Percentiles rank a stretch among this genome's conserved stretches.
These are phyloP conservation scores for Boletus eberwhitei DNA, from an alignment of 768 basidiomycete species.

Conservation along the genomic window DNA sequence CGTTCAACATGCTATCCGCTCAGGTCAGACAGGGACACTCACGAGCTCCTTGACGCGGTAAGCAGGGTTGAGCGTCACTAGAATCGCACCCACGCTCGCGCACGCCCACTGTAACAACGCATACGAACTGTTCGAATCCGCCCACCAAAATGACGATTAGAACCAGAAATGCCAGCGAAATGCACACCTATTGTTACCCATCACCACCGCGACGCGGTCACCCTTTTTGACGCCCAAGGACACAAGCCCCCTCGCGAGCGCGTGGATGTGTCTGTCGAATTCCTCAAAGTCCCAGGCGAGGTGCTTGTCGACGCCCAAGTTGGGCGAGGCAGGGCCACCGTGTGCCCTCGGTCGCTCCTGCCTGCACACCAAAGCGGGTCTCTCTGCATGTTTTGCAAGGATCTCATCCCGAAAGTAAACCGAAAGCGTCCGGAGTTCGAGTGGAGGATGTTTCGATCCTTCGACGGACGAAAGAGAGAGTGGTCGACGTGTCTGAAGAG, in stretches of 20 bases:
- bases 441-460: slow-evolving; percentile 54
- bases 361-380: slow-evolving; percentile 64
- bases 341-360: slow-evolving; percentile 56
- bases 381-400: slow-evolving; percentile 42
- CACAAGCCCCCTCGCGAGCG: slow-evolving; percentile 68
- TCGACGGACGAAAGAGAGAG: slow-evolving; percentile 52
- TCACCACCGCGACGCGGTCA: slow-evolving; percentile 73
- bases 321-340: slow-evolving; percentile 56
- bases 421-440: slow-evolving; percentile 54
- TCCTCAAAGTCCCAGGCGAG: slow-evolving; percentile 75
- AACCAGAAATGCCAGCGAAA: not conserved
- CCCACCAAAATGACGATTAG: not conserved
- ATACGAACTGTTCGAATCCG: slow-evolving; percentile 52
- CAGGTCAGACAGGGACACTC: slow-evolving; percentile 17
- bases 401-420: slow-evolving; percentile 61
- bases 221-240: slow-evolving; percentile 69
- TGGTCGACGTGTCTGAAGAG: slow-evolving; percentile 15
- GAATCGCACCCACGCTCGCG: slow-evolving; percentile 77
- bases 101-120: slow-evolving; percentile 84
- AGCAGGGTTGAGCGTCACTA: slow-evolving; percentile 82
- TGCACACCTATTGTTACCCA: slow-evolving; percentile 80
- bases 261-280: slow-evolving; percentile 61
- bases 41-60: slow-evolving; percentile 73
- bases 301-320: slow-evolving; percentile 45
- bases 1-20: not conserved